Percentiles rank a stretch among this genome's conserved stretches.
Evolutionary conservation across 495 filamentous ascomycete genomes (phyloP).

Genomic region (Lasiosphaeria miniovina): DNA sequence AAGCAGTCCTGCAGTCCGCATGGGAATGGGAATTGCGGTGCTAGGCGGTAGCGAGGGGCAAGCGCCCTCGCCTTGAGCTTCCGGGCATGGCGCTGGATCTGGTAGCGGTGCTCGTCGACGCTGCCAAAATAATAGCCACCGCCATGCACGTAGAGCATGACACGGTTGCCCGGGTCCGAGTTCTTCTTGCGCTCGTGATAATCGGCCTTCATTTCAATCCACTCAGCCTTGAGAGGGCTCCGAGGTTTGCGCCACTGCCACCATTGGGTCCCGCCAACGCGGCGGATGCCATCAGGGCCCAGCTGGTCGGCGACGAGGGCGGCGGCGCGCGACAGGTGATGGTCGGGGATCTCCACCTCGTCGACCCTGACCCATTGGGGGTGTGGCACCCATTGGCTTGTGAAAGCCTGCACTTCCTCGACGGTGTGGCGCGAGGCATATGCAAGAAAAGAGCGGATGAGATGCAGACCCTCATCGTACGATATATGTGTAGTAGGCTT

Average conservation of each 20-base stretch:
- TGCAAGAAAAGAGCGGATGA: conserved; percentile 78
- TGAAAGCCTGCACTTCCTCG: conserved; percentile 89
- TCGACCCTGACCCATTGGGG: conserved; percentile 86
- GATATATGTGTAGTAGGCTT: conserved; percentile 85
- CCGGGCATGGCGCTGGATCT: conserved; percentile 90
- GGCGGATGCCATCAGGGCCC: conserved; percentile 67
- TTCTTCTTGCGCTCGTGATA: conserved; percentile 65
- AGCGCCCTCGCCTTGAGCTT: conserved; percentile 87
- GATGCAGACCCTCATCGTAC: conserved; percentile 88
- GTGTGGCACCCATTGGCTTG: conserved; percentile 80
- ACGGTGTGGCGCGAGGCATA: conserved; percentile 84
- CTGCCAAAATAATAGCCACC: conserved; percentile 74
- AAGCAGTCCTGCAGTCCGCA: conserved; percentile 87
- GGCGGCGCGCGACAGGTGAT: conserved; percentile 60
- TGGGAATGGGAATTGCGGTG: conserved; percentile 93
- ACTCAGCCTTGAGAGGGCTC: conserved; percentile 72
- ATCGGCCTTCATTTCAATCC: conserved; percentile 91
- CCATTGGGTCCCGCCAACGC: conserved; percentile 81
- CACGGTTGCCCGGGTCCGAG: conserved; percentile 58
- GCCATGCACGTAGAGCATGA: conserved; percentile 93
- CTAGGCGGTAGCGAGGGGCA: conserved; percentile 82
- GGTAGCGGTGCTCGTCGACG: conserved; percentile 91
- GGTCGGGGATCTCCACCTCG: conserved; percentile 62
- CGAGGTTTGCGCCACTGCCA: conserved; percentile 82
- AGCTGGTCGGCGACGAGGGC: conserved; percentile 63